A percentile compares a stretch with the other conserved stretches of the same genome.
phyloP scores from a whole-genome alignment of 225 moss, liverwort and hornwort species.

The Antitrichia curtipendula region DNA sequence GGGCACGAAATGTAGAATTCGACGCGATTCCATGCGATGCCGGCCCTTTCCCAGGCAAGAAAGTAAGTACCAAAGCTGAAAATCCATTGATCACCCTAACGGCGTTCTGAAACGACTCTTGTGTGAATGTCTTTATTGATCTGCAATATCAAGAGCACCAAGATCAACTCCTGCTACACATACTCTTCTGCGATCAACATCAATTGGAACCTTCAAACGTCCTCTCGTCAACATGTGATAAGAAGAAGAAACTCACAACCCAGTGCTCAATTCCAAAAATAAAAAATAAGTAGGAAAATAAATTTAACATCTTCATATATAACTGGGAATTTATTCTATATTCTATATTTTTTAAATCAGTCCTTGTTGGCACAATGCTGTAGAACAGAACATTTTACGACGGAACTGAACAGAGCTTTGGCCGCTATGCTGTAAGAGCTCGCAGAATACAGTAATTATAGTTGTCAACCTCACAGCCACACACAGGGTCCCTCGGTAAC shows the following conservation, averaged over 20 bases:
- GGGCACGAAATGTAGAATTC: constrained; percentile 61
- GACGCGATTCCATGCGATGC: constrained; percentile 51
- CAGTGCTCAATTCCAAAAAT: background rate
- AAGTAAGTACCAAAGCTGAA: constrained; percentile 68
- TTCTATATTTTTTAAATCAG: background rate
- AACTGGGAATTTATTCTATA: background rate
- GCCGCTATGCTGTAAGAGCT: background rate
- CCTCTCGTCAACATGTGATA: background rate
- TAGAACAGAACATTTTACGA: background rate
- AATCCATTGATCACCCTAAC: constrained; percentile 80
- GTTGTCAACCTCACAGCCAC: background rate
- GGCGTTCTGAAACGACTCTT: constrained; percentile 70
- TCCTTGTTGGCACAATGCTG: background rate
- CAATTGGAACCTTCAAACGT: background rate
- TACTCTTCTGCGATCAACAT: background rate
- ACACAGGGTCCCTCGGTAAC: background rate
- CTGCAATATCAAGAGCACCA: constrained; percentile 19
- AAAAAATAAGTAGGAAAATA: background rate
- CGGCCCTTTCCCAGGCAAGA: constrained; percentile 62
- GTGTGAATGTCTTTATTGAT: constrained; percentile 75
- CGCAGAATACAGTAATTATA: background rate
- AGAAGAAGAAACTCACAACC: background rate
- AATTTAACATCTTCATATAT: background rate
- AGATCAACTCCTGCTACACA: background rate
- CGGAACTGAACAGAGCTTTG: background rate